Conservation (phyloP, 2,329 filamentous ascomycete genomes). For the Colletotrichum sp. region DNA sequence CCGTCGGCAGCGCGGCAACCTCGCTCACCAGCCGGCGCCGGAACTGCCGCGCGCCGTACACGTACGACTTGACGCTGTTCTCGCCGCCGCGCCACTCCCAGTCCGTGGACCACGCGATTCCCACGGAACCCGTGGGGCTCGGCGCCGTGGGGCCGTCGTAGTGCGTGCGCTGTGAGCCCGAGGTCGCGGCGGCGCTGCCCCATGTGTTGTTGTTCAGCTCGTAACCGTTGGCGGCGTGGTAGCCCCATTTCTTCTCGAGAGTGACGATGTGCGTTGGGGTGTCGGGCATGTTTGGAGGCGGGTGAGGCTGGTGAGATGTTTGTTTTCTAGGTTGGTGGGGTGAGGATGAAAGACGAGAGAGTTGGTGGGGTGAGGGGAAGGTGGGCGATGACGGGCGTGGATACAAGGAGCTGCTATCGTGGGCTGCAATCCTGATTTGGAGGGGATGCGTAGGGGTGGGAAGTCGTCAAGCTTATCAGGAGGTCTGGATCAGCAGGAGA, state of each 20-base stretch:
- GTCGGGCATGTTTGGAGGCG: conserved; percentile 23
- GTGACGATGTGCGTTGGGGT: conserved; percentile 11
- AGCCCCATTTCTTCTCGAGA: conserved; percentile 32
- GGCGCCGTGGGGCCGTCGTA: conserved; percentile 35
- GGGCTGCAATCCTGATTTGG: background rate
- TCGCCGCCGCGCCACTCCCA: conserved; percentile 46
- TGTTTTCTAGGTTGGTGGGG: background rate
- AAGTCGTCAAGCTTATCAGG: background rate
- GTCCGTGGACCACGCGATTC: conserved; percentile 42
- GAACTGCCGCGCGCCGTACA: conserved; percentile 42
- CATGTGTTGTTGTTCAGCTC: conserved; percentile 48
- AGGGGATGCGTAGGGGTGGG: background rate
- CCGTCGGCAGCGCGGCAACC: conserved; percentile 38
- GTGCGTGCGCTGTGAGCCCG: conserved; percentile 47
- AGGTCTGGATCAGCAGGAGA: background rate
- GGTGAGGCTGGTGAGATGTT: background rate
- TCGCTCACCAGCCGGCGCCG: conserved; percentile 32
- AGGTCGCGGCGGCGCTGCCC: conserved; percentile 36
- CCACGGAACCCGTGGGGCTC: conserved; percentile 25
- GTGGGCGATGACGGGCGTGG: background rate
- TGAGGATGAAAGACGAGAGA: background rate
- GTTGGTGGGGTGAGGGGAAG: background rate
- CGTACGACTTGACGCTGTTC: conserved; percentile 48
- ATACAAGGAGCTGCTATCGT: background rate
- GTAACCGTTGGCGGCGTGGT: conserved; percentile 33